These are phyloP conservation scores for Pugionium cornutum DNA, from an alignment of 345 rosid genomes.

Conservation along the genomic window DNA sequence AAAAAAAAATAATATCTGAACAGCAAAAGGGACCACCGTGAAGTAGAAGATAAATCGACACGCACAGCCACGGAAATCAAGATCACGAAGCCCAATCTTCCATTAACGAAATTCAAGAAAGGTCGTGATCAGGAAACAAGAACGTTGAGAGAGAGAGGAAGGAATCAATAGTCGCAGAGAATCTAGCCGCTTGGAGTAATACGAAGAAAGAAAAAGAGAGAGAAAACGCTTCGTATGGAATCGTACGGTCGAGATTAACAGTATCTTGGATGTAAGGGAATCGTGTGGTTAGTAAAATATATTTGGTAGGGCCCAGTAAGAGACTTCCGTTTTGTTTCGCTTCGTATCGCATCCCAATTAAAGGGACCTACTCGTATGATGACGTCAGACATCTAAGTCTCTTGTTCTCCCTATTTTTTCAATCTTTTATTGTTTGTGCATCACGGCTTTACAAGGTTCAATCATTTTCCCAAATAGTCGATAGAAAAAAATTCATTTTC, in stretches of 20 bases:
- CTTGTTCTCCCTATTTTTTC: not conserved
- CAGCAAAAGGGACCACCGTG: conserved; percentile 39
- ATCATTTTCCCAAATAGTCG: not conserved
- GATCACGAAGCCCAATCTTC: too few species aligned
- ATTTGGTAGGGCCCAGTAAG: conserved; percentile 22
- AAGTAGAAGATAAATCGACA: conserved; percentile 53
- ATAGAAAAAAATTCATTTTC: too few species aligned
- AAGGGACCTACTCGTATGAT: conserved; percentile 32
- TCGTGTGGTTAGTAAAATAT: conserved; percentile 12
- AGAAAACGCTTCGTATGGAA: conserved; percentile 8
- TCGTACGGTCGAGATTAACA: conserved; percentile 29
- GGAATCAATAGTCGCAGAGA: conserved; percentile 35
- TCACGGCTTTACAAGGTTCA: conserved; percentile 27
- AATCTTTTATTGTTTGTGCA: conserved; percentile 29
- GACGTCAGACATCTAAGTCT: conserved; percentile 30
- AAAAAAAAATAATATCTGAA: not conserved
- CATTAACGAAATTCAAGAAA: conserved; percentile 28
- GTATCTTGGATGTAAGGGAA: not conserved
- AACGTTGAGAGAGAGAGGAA: conserved; percentile 8
- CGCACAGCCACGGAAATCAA: not conserved
- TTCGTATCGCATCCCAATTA: conserved; percentile 34
- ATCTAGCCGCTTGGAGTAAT: conserved; percentile 33
- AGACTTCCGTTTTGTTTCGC: conserved; percentile 37
- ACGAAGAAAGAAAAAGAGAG: conserved; percentile 8
- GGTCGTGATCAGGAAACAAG: conserved; percentile 2